These are phyloP conservation scores for Aureobasidium zeae DNA, from an alignment of 2,329 filamentous ascomycete genomes.

Conservation along the genomic window DNA sequence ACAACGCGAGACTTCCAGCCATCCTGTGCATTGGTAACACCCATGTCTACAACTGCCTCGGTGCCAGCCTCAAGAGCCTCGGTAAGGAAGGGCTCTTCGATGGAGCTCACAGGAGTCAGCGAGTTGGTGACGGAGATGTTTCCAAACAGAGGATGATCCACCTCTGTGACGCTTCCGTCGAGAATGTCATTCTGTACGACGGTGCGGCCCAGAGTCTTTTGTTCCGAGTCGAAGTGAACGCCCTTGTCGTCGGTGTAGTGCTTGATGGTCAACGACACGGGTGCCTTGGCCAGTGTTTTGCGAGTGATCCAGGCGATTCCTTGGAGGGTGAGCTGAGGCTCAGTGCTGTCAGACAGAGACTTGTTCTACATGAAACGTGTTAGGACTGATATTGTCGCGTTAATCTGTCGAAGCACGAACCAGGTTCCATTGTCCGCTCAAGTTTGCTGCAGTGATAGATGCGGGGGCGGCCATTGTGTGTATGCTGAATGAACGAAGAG, in stretches of 20 bases:
- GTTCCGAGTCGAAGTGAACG: not conserved
- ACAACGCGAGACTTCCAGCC: not conserved
- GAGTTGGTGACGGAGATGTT: not conserved
- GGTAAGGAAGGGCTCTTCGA: not conserved
- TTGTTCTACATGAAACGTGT: too few species aligned
- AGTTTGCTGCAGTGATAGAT: not conserved
- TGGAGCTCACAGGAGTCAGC: not conserved
- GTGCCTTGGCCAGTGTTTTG: not conserved
- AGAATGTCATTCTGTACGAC: not conserved
- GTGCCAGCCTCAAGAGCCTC: not conserved
- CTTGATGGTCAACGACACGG: not conserved
- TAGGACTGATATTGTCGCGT: too few species aligned
- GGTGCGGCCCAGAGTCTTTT: not conserved
- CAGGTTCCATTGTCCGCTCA: not conserved
- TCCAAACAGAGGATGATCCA: not conserved
- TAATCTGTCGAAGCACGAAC: too few species aligned
- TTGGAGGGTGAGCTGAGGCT: not conserved
- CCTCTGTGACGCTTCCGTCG: not conserved
- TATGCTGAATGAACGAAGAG: too few species aligned
- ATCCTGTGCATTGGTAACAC: not conserved
- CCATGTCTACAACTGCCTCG: not conserved
- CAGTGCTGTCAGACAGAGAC: not conserved
- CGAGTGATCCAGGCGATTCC: not conserved
- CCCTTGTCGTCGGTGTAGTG: not conserved
- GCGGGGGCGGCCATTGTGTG: too few species aligned